Evolutionary conservation across 106 monocot species (phyloP).

Genomic region (Phalaenopsis equestris): DNA sequence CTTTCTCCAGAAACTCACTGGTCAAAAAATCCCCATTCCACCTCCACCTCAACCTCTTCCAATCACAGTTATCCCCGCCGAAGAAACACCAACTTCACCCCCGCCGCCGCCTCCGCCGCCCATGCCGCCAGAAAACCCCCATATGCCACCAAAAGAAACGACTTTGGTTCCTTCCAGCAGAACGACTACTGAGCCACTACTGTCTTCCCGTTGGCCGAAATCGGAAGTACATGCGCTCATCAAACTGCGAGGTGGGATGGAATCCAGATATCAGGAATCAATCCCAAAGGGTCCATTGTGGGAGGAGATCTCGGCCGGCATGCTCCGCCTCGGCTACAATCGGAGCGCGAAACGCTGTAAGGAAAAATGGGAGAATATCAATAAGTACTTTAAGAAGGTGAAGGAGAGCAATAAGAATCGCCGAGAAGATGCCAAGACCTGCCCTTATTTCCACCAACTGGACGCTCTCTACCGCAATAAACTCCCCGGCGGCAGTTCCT

Average conservation of each 20-base stretch:
- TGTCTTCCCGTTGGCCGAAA: conserved; percentile 51
- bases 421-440: conserved; percentile 75
- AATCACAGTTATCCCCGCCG: background rate
- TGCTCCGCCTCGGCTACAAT: conserved; percentile 56
- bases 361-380: conserved; percentile 98
- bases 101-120: background rate
- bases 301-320: conserved; percentile 71
- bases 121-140: too few relatives aligned
- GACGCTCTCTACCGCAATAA: conserved; percentile 65
- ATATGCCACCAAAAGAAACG: background rate
- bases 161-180: background rate
- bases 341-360: conserved; percentile 76
- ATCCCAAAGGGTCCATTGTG: conserved; percentile 76
- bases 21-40: conserved; percentile 24
- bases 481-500: background rate
- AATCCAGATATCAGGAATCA: conserved; percentile 49
- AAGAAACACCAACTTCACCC: background rate
- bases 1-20: conserved; percentile 61
- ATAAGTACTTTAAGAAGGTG: conserved; percentile 96
- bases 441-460: conserved; percentile 86
- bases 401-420: conserved; percentile 87
- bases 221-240: conserved; percentile 50
- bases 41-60: background rate
- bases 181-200: background rate
- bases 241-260: conserved; percentile 38